Percentiles rank a stretch among this genome's conserved stretches.
phyloP scores from a whole-genome alignment of 805 yeast species.

The Wickerhamomyces queroliae region DNA sequence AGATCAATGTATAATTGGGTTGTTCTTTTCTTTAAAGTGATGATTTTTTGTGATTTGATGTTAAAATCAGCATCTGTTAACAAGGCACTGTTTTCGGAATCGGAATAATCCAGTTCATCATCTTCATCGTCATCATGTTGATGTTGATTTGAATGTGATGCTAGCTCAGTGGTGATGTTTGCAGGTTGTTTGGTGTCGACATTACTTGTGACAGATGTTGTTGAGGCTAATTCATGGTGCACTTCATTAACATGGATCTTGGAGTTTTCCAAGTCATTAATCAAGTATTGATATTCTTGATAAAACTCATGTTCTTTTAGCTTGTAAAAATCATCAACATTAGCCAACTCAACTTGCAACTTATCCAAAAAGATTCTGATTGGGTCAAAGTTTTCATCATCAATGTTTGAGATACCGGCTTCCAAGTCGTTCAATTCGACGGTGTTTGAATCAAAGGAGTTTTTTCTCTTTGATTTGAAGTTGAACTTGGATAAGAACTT shows the following conservation, averaged over 20 bases:
- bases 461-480: not conserved
- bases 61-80: conserved; percentile 44
- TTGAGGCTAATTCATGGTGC: conserved; percentile 3
- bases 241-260: conserved; percentile 17
- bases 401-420: not conserved
- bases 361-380: conserved; percentile 39
- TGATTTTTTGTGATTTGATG: conserved; percentile 43
- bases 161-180: conserved; percentile 2
- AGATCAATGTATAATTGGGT: conserved; percentile 62
- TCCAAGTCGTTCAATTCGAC: conserved; percentile 22
- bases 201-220: not conserved
- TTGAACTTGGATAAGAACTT: not conserved
- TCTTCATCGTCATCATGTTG: conserved; percentile 32
- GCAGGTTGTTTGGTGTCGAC: not conserved
- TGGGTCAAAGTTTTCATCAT: conserved; percentile 25
- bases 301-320: conserved; percentile 40
- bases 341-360: conserved; percentile 41
- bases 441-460: conserved; percentile 8
- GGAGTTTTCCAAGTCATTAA: conserved; percentile 41
- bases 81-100: conserved; percentile 41
- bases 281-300: conserved; percentile 37
- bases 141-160: conserved; percentile 11
- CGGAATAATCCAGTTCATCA: conserved; percentile 32
- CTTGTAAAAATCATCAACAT: conserved; percentile 47
- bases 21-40: conserved; percentile 64